Conservation (phyloP, 2,329 filamentous ascomycete species). For the Cladosporium austrohemisphaericum region DNA sequence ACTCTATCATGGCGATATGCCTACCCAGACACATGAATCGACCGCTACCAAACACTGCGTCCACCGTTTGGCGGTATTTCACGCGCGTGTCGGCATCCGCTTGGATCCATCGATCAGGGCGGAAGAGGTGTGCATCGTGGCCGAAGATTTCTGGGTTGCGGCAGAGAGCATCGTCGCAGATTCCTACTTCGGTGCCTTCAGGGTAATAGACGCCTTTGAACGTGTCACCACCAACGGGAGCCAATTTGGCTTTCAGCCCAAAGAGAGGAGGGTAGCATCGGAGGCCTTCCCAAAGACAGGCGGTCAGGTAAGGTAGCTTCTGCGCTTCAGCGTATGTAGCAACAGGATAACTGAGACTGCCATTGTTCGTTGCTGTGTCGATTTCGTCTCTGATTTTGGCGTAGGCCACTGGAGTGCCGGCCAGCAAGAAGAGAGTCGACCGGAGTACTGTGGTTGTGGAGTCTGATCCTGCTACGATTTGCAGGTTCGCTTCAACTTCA, state of each 20-base stretch:
- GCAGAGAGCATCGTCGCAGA: constrained; percentile 42
- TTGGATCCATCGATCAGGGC: constrained; percentile 51
- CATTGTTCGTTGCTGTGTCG: constrained; percentile 29
- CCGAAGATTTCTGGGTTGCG: constrained; percentile 39
- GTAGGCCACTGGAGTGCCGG: constrained; percentile 45
- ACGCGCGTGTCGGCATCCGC: constrained; percentile 32
- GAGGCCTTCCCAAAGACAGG: constrained; percentile 32
- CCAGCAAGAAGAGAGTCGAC: constrained; percentile 47
- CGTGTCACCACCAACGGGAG: constrained; percentile 27
- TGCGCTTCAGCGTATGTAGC: constrained; percentile 26
- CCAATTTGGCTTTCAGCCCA: constrained; percentile 26
- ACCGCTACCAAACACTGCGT: constrained; percentile 47
- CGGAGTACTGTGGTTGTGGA: constrained; percentile 53
- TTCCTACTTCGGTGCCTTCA: constrained; percentile 45
- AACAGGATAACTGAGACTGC: constrained; percentile 16
- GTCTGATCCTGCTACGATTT: constrained; percentile 53
- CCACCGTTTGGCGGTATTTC: constrained; percentile 40
- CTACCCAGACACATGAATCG: constrained; percentile 47
- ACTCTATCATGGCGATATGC: constrained; percentile 47
- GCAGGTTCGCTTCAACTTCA: constrained; percentile 39
- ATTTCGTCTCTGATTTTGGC: constrained; percentile 47
- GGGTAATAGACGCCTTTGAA: constrained; percentile 42
- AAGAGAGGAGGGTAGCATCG: constrained; percentile 31
- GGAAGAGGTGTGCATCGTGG: constrained; percentile 41
- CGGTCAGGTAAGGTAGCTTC: constrained; percentile 30